Percentiles rank a stretch among this genome's conserved stretches.
phyloP scores from a whole-genome alignment of 129 eudicot genomes.

The Smallanthus sonchifolius region DNA sequence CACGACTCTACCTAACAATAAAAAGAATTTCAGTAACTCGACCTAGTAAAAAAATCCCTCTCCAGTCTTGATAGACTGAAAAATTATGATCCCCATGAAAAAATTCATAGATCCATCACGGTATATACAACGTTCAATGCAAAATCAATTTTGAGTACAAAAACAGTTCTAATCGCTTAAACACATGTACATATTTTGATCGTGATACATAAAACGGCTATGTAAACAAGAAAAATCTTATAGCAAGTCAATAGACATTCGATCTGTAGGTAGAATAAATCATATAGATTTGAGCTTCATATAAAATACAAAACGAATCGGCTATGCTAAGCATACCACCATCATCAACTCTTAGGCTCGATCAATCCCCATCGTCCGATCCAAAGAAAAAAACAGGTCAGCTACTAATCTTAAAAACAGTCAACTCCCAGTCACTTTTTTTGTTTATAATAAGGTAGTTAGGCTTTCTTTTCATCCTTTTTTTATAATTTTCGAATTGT shows the following conservation, averaged over 20 bases:
- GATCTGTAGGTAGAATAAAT: not conserved
- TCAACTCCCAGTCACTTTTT: not conserved
- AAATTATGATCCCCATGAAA: no score
- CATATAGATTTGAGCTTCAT: not conserved
- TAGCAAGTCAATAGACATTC: not conserved
- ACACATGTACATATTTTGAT: not conserved
- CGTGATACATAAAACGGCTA: not conserved
- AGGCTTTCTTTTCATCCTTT: not conserved
- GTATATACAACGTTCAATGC: no score
- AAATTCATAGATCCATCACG: no score
- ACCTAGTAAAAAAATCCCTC: no score
- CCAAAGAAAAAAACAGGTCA: conserved; percentile 24
- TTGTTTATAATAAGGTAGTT: conserved; percentile 13
- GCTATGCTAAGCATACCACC: not conserved
- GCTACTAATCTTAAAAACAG: conserved; percentile 2
- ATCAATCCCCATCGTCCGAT: conserved; percentile 9
- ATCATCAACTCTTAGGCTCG: conserved; percentile 6
- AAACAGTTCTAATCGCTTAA: no score
- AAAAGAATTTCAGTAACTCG: no score
- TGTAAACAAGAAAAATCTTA: not conserved
- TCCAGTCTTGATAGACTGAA: no score
- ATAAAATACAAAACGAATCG: conserved; percentile 11
- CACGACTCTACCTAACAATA: no score
- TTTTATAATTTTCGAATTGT: not conserved
- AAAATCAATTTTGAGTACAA: no score